A percentile compares a stretch with the other conserved stretches of the same genome.
phyloP scores from a whole-genome alignment of 202 grass and related monocot species.

The Elaeis oleifera region DNA sequence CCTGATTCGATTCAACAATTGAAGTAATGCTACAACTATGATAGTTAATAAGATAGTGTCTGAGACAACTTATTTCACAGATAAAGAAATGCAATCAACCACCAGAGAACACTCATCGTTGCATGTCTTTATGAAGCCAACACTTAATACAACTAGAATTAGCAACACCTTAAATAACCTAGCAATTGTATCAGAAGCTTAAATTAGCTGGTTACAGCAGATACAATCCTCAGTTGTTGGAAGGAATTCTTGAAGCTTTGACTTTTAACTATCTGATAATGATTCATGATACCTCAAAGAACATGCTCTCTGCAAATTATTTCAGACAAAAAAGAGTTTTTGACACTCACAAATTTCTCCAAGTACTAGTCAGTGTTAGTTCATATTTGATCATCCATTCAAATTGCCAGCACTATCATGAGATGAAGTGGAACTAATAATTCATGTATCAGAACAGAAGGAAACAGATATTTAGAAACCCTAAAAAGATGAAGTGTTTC shows the following conservation, averaged over 20 bases:
- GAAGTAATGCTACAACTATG: too few species aligned
- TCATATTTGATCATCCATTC: slow-evolving; percentile 1
- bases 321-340: slow-evolving; percentile 3
- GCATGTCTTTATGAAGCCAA: neutral
- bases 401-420: neutral
- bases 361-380: neutral
- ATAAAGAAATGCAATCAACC: too few species aligned
- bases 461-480: neutral
- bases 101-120: too few species aligned
- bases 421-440: neutral
- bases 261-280: neutral
- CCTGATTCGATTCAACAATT: too few species aligned
- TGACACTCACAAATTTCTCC: neutral
- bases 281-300: neutral
- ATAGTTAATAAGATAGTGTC: too few species aligned
- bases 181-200: neutral
- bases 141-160: neutral
- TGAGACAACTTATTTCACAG: too few species aligned
- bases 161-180: neutral
- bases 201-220: neutral
- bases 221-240: neutral
- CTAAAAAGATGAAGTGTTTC: neutral
- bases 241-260: neutral
- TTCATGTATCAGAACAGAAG: neutral
- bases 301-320: slow-evolving; percentile 6